Evolutionary conservation across 2,329 filamentous ascomycete species (phyloP).

Genomic region (Beauveria medogensis): DNA sequence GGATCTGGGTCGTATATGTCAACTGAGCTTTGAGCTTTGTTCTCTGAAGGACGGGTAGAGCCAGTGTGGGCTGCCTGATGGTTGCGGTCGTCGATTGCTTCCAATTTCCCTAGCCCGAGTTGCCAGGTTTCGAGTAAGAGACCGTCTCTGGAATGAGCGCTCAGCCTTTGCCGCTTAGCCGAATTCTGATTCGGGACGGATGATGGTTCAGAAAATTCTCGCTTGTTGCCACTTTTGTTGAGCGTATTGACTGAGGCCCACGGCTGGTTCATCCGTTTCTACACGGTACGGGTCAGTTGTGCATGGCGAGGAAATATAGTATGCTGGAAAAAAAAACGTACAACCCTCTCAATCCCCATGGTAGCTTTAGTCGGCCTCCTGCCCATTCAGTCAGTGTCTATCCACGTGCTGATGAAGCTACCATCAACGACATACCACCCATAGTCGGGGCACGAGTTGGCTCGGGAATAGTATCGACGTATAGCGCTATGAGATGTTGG

Average conservation of each 20-base stretch:
- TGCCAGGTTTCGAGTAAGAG: neutral
- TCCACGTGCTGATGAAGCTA: neutral
- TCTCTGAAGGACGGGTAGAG: neutral
- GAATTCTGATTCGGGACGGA: conserved; percentile 12
- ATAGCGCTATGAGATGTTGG: conserved; percentile 19
- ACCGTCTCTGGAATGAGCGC: neutral
- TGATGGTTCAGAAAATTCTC: neutral
- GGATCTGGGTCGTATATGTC: neutral
- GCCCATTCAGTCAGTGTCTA: conserved; percentile 15
- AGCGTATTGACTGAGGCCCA: conserved; percentile 18
- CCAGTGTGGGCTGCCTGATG: neutral
- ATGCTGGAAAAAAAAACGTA: neutral
- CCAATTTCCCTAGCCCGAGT: neutral
- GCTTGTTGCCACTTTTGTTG: neutral
- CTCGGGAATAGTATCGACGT: conserved; percentile 27
- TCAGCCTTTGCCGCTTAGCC: conserved; percentile 19
- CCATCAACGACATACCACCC: conserved; percentile 27
- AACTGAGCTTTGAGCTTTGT: neutral
- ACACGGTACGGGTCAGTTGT: neutral
- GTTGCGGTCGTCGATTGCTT: neutral
- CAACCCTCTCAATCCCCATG: conserved; percentile 4
- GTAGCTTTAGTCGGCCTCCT: conserved; percentile 12
- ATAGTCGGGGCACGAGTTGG: conserved; percentile 35
- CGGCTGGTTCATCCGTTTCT: conserved; percentile 19
- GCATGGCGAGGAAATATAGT: neutral